A percentile compares a stretch with the other conserved stretches of the same genome.
phyloP scores from a whole-genome alignment of 1,139 yeast species.

The Yamadazyma diddensiae region DNA sequence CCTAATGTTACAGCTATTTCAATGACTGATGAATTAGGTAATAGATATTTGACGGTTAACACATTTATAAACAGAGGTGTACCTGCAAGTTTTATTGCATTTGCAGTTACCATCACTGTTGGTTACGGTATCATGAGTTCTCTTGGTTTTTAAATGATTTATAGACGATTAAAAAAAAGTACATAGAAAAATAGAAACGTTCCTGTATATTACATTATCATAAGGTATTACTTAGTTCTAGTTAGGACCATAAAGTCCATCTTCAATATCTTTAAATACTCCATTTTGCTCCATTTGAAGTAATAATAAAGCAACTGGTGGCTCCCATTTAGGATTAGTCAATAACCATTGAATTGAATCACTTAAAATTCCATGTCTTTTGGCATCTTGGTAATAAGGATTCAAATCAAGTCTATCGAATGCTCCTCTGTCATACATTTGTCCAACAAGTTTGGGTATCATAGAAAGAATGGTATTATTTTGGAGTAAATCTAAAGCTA shows the following conservation, averaged over 20 bases:
- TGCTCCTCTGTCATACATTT: slow-evolving; percentile 33
- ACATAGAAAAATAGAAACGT: slow-evolving; percentile 4
- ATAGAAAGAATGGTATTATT: slow-evolving; percentile 23
- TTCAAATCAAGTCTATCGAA: slow-evolving; percentile 29
- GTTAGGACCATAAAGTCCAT: slow-evolving; percentile 33
- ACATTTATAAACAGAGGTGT: slow-evolving; percentile 72
- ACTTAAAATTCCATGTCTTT: slow-evolving; percentile 22
- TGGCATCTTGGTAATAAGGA: slow-evolving; percentile 21
- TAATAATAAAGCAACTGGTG: slow-evolving; percentile 32
- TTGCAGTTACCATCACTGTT: slow-evolving; percentile 64
- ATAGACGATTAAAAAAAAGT: neutral
- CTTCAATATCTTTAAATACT: slow-evolving; percentile 28
- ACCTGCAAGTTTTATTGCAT: slow-evolving; percentile 36
- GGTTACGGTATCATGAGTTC: slow-evolving; percentile 74
- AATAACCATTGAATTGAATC: slow-evolving; percentile 25
- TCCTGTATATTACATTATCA: too few species aligned
- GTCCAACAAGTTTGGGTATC: slow-evolving; percentile 23
- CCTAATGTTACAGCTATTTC: slow-evolving; percentile 81
- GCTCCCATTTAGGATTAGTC: slow-evolving; percentile 30
- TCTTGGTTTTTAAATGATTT: slow-evolving; percentile 39
- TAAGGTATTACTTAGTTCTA: slow-evolving; percentile 1
- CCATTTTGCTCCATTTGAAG: slow-evolving; percentile 34
- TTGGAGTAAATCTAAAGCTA: slow-evolving; percentile 24
- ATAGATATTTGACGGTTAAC: slow-evolving; percentile 60
- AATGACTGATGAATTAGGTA: slow-evolving; percentile 69